These are phyloP conservation scores for Ramaria sp. DNA, from an alignment of 768 basidiomycete species.

Conservation along the genomic window DNA sequence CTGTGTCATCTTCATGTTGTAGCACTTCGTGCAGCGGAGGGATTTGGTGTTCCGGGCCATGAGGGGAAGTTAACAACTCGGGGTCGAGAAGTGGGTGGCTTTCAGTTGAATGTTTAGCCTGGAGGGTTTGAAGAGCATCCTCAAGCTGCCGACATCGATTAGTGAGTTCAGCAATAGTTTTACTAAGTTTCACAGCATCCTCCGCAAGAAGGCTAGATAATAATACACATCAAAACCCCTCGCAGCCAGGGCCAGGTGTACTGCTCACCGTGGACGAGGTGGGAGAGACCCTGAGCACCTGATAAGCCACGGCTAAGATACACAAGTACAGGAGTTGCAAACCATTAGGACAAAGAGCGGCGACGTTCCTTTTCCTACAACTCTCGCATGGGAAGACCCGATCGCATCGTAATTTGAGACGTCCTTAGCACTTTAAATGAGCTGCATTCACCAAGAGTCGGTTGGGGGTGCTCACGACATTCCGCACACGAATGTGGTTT, in stretches of 20 bases:
- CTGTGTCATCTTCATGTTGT: neutral
- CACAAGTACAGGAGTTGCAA: conserved; percentile 18
- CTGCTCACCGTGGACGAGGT: neutral
- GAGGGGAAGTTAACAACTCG: neutral
- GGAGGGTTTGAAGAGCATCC: conserved; percentile 52
- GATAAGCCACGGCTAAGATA: conserved; percentile 14
- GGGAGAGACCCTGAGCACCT: conserved; percentile 38
- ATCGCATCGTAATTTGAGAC: conserved; percentile 66
- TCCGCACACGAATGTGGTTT: conserved; percentile 9
- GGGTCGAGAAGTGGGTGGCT: conserved; percentile 59
- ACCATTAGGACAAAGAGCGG: conserved; percentile 76
- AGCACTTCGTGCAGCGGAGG: neutral
- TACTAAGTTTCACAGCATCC: conserved; percentile 46
- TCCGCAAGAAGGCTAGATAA: conserved; percentile 72
- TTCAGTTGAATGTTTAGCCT: conserved; percentile 46
- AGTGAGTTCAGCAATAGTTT: conserved; percentile 68
- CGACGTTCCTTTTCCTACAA: conserved; percentile 71
- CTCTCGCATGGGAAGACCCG: conserved; percentile 68
- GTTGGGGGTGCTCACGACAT: conserved; percentile 1
- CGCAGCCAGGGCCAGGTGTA: neutral
- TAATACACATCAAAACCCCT: conserved; percentile 8
- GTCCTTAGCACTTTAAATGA: neutral
- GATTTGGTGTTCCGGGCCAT: neutral
- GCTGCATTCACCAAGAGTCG: no score
- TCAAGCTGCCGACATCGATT: conserved; percentile 69